These are phyloP conservation scores for Marasmius fiardii DNA, from an alignment of 1,284 basidiomycete species.

Conservation along the genomic window DNA sequence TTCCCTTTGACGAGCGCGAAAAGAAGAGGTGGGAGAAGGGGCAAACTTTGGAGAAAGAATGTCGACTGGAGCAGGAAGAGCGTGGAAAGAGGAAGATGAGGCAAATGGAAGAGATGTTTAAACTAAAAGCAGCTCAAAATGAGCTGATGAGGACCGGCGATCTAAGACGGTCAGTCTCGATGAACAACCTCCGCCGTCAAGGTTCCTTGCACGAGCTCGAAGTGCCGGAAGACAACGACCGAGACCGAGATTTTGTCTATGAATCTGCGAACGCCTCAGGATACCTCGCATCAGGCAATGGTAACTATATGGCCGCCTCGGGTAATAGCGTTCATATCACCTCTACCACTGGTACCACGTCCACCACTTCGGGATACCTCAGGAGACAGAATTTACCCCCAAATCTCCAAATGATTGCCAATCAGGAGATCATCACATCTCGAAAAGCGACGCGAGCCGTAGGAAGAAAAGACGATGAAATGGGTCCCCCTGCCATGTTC, in stretches of 20 bases:
- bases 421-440: conserved; percentile 63
- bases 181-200: conserved; percentile 70
- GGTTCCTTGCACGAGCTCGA: conserved; percentile 29
- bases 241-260: conserved; percentile 43
- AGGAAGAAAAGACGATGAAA: conserved; percentile 37
- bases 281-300: conserved; percentile 53
- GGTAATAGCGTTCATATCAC: conserved; percentile 95
- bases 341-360: conserved; percentile 84
- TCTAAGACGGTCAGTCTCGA: conserved; percentile 73
- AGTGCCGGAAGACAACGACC: conserved; percentile 44
- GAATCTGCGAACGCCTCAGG: conserved; percentile 68
- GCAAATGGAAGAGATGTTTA: conserved; percentile 32
- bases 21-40: conserved; percentile 59
- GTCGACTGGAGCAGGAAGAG: conserved; percentile 44
- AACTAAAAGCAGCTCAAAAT: conserved; percentile 38
- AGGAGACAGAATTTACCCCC: conserved; percentile 44
- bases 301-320: conserved; percentile 81
- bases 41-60: conserved; percentile 47
- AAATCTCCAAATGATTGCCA: conserved; percentile 52
- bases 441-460: conserved; percentile 39
- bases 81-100: conserved; percentile 34
- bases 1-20: conserved; percentile 70
- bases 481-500: conserved; percentile 65
- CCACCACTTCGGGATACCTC: conserved; percentile 53
- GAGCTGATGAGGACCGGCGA: conserved; percentile 45